Base-by-base conservation (phyloP, 23 red algal species). In the Gracilaria gracilis region DNA sequence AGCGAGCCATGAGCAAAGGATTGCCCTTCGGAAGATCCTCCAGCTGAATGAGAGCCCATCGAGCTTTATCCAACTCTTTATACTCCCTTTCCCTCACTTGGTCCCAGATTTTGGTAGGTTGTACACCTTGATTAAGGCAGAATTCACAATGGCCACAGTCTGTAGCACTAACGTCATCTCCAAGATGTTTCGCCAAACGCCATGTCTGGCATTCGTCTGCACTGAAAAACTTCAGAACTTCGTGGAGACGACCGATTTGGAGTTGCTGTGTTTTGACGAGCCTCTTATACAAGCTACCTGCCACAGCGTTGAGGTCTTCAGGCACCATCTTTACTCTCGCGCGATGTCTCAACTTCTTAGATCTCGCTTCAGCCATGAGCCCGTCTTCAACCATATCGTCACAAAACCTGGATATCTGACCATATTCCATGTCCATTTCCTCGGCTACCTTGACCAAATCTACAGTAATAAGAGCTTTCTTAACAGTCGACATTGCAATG, bases 91-190 rank as follows among this genome's bases (percentile, higher is more conserved):
- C n/a, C 5, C 57, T 19, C 27, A 82, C 29, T 32, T 19, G 62
- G 55, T 88, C 81, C 48, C 47, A 54, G 32, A 94, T 82, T 77
- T 47, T 94, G 19, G 86, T 34, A 42, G 70, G 16, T 8, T 83
- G 57, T 38, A 28, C 36, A 23, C 55, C 75, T 24, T 55, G 48
- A 61, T 81, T 88, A 31, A 95, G 61, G 44, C 93, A 95, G 57
- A 86, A 80, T 70, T 87, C 80, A 50, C 93, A 95, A 61, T 95
- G 93, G 57, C 84, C 84, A 47, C 93, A 95, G 47, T 27, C 28
- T 13, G 11, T 74, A n/a, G 51, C 5, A n/a, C 42, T 61, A 21
- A 83, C 23, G 5, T 89, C 25, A 35, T 90, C 87, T 28, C 86
- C 93, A 42, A 95, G 86, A 61, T 85, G 93, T 9, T 47, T 81